Percentiles rank a stretch among this genome's conserved stretches.
These are phyloP conservation scores for Eucalyptus cloeziana DNA, from an alignment of 345 rosid genomes.

Conservation along the genomic window DNA sequence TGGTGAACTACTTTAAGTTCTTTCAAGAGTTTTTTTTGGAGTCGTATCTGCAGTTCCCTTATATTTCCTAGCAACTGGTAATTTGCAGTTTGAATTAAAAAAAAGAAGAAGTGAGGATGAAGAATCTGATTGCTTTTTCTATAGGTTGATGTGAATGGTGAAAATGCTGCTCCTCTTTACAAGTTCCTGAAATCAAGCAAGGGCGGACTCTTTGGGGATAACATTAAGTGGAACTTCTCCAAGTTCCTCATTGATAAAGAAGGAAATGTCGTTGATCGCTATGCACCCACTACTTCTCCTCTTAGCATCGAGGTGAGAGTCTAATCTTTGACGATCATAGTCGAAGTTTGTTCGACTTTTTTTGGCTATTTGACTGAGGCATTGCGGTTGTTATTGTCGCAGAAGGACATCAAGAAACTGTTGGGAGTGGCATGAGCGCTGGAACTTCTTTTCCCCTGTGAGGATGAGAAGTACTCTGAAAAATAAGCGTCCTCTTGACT, in stretches of 20 bases:
- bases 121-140: neutral
- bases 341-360: neutral
- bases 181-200: slow-evolving; percentile 79
- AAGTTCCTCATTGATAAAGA: slow-evolving; percentile 80
- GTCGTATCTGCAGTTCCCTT: neutral
- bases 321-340: neutral
- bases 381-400: no score
- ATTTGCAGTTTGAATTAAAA: neutral
- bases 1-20: neutral
- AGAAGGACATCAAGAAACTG: no score
- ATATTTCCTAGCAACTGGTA: neutral
- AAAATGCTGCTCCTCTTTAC: slow-evolving; percentile 64
- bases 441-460: no score
- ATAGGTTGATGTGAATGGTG: slow-evolving; percentile 85
- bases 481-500: no score
- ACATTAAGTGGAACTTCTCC: slow-evolving; percentile 85
- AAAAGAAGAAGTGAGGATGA: neutral
- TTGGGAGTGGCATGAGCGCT: no score
- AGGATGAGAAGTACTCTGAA: no score
- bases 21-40: neutral
- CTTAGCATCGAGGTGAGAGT: slow-evolving; percentile 76
- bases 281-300: slow-evolving; percentile 93
- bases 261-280: slow-evolving; percentile 75
- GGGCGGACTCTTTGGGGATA: slow-evolving; percentile 65
- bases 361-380: no score